Evolutionary conservation across 768 basidiomycete species (phyloP), one percentile per base, ranked within the genome.

Genomic region (Amanita muscaria): DNA sequence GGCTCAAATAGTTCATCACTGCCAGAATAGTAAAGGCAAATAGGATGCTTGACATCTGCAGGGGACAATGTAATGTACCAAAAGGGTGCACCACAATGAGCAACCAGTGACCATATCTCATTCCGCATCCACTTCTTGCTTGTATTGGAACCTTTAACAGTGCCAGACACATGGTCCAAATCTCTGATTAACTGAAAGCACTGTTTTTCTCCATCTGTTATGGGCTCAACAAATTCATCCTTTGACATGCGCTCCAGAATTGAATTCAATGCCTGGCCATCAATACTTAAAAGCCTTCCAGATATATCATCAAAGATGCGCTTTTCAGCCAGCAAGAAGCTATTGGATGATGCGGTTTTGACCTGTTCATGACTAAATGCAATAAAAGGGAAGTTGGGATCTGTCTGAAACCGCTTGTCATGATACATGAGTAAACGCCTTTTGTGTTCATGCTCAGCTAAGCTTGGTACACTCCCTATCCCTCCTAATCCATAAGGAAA

Each of bases 321-420:
- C n/a, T n/a, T n/a, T n/a, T n/a, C n/a, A n/a, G n/a, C n/a, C n/a
- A n/a, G n/a, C n/a, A n/a, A n/a, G n/a, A 53, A 66, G 3, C 65
- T 56, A 3, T 56, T 59, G 4, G 40, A 50, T 0, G 58, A 47
- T 2, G 55, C 48, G 1, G 44, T 39, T 36, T 60, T 63, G 3
- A 72, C 57, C 35, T 70, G 71, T 19, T 61, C 49, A 37, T 72
- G 66, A 40, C 63, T 70, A 40, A 70, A 71, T 0, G 59, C 60
- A 11, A 69, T 49, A n/a, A 71, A 59, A 0, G 65, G 55, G 47
- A 67, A 73, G 25, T 56, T 51, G 1, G 48, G 16, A 46, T 73
- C 67, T 0, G 24, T 42, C 41, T 72, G 67, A 55, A 65, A 69
- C 0, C 59, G 42, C 16, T 66, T 64, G 35, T 70, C 68, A 47